These are phyloP conservation scores for Barnettozyma sp. DNA, from an alignment of 805 yeast genomes.

Conservation along the genomic window DNA sequence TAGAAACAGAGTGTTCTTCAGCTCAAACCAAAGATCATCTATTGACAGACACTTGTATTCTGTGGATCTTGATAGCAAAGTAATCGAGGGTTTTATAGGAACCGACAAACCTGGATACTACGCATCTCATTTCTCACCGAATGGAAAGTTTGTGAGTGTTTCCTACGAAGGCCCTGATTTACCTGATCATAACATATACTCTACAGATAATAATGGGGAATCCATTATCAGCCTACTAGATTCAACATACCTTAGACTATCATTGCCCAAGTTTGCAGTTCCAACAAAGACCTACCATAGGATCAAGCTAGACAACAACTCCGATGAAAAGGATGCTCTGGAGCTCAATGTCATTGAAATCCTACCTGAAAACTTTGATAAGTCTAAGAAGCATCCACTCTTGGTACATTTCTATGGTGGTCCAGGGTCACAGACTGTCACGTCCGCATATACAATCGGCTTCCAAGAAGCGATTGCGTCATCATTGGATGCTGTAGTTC, in stretches of 20 bases:
- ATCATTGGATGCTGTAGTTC: slow-evolving; percentile 73
- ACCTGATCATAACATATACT: slow-evolving; percentile 67
- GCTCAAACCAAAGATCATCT: slow-evolving; percentile 60
- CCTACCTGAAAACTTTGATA: slow-evolving; percentile 65
- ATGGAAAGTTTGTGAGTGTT: slow-evolving; percentile 59
- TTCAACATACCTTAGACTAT: slow-evolving; percentile 5
- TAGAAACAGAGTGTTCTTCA: slow-evolving; percentile 44
- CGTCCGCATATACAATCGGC: slow-evolving; percentile 47
- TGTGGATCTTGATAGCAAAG: slow-evolving; percentile 23
- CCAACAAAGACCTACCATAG: slow-evolving; percentile 48
- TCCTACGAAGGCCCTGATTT: slow-evolving; percentile 67
- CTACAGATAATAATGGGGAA: slow-evolving; percentile 24
- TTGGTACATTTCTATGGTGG: slow-evolving; percentile 95
- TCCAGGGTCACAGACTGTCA: slow-evolving; percentile 85
- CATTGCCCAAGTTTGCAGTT: slow-evolving; percentile 35
- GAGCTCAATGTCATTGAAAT: slow-evolving; percentile 66
- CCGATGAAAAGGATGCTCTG: slow-evolving; percentile 38
- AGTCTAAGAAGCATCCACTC: slow-evolving; percentile 57
- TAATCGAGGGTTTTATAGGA: slow-evolving; percentile 40
- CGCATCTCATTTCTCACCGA: slow-evolving; percentile 64
- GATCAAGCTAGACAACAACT: slow-evolving; percentile 37
- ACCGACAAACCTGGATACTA: slow-evolving; percentile 53
- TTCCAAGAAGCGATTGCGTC: slow-evolving; percentile 76
- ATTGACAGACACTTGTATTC: slow-evolving; percentile 21
- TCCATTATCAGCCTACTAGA: slow-evolving; percentile 8